Base-by-base conservation (phyloP, 192 early-diverging fungal species). In the Endogone sp. region DNA sequence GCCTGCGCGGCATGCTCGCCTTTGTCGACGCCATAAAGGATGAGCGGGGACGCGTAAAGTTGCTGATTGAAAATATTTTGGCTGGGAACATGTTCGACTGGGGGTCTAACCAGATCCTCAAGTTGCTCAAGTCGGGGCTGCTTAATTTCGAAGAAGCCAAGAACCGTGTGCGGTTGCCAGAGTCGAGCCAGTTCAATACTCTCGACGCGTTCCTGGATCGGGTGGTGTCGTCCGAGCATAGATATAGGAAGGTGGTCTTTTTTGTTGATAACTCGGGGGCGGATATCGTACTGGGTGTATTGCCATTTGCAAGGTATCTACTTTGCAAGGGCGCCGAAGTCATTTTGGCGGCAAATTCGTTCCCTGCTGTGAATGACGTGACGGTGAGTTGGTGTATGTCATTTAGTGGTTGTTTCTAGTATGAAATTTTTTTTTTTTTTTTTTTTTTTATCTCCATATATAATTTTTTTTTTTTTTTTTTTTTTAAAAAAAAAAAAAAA, bases 51-150 rank as follows among this genome's bases (percentile, higher is more conserved):
- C 67, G 70, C 37, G 25, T 91, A 32, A 77, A 69, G 23, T 37
- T 70, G 49, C 69, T 93, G 49, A 61, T 92, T 60, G 80, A 83
- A 28, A 91, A 94, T 69, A 82, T 91, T 25, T 71, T 93, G 62
- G 89, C 91, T 9, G 90, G 92, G 24, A 94, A 94, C 74, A 93
- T 93, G 92, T 93, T 88, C 61, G 92, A 94, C 77, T 94, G 92
- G 92, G 86, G 92, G 2, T 83, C 89, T 1, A 75, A 81, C 27
- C 73, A 77, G 29, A 78, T 94, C 37, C 81, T 85, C 20, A 81
- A 84, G 37, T 72, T 84, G 80, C 68, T 93, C 28, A 75, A 73
- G 20, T 72, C 62, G 4, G 90, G 89, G 21, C 74, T 78, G 23
- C 76, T 94, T 31, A 81, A 86, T 60, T 88, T 94, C 66, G 73